These are phyloP conservation scores for Phalaenopsis aphrodite DNA, from an alignment of 106 monocot genomes.

Conservation along the genomic window DNA sequence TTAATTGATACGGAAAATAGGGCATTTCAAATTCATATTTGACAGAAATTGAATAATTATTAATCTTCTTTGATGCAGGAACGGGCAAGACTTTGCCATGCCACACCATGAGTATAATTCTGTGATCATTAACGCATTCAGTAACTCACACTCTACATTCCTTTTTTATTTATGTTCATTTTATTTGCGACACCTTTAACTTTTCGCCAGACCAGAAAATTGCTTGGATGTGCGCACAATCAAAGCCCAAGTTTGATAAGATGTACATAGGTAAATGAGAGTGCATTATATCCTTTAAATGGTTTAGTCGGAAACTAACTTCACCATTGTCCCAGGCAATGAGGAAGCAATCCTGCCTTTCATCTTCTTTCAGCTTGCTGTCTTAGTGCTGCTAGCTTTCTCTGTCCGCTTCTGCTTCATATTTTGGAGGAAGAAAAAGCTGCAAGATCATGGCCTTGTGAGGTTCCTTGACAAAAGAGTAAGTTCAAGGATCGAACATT, in stretches of 20 bases:
- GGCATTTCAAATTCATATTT: background rate
- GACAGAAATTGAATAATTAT: background rate
- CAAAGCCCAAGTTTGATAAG: slow-evolving; percentile 33
- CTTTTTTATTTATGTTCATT: background rate
- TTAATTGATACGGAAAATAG: background rate
- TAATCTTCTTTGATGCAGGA: slow-evolving; percentile 31
- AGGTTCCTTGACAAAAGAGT: slow-evolving; percentile 80
- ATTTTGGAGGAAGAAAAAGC: slow-evolving; percentile 87
- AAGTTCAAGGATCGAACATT: slow-evolving; percentile 8
- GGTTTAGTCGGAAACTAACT: background rate
- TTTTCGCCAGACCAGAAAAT: slow-evolving; percentile 45
- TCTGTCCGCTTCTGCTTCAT: slow-evolving; percentile 61
- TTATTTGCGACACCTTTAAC: background rate
- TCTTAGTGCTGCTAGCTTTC: slow-evolving; percentile 33
- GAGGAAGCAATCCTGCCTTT: slow-evolving; percentile 39
- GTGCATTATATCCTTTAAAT: background rate
- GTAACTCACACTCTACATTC: background rate
- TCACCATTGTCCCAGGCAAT: slow-evolving; percentile 22
- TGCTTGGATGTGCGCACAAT: slow-evolving; percentile 74
- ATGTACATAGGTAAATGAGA: slow-evolving; percentile 37
- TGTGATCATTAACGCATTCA: background rate
- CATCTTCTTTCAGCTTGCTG: slow-evolving; percentile 46
- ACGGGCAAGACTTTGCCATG: slow-evolving; percentile 54
- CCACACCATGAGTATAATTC: slow-evolving; percentile 52
- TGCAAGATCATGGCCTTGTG: slow-evolving; percentile 50